Evolutionary conservation across 495 filamentous ascomycete genomes (phyloP).

Genomic region (Penicillium angulare): DNA sequence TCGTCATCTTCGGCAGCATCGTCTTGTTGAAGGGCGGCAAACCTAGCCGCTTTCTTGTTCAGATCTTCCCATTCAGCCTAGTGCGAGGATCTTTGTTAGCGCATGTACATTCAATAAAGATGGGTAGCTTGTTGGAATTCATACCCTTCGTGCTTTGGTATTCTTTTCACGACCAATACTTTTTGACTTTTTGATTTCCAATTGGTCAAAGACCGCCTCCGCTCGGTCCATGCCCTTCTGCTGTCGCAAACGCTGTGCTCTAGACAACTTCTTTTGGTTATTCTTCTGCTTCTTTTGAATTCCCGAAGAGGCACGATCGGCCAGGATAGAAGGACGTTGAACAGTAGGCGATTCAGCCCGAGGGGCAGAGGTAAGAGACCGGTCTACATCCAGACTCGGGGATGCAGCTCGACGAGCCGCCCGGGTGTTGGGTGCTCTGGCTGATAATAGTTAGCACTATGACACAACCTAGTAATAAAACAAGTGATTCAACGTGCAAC

Average conservation of each 20-base stretch:
- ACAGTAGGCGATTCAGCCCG: constrained; percentile 51
- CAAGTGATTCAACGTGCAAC: constrained; percentile 11
- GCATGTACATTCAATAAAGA: neutral
- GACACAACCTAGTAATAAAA: too few species aligned
- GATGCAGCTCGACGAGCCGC: constrained; percentile 71
- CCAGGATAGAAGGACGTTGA: constrained; percentile 58
- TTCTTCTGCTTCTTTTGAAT: constrained; percentile 66
- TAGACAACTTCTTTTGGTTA: constrained; percentile 56
- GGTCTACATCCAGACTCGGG: constrained; percentile 70
- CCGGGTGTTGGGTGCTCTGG: constrained; percentile 60
- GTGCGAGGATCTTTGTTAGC: constrained; percentile 14
- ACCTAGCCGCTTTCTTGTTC: constrained; percentile 35
- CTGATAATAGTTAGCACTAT: constrained; percentile 34
- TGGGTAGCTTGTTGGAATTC: constrained; percentile 3
- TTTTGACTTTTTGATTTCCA: constrained; percentile 65
- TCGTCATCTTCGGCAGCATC: constrained; percentile 26
- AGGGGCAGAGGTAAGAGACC: constrained; percentile 64
- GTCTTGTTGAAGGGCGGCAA: constrained; percentile 31
- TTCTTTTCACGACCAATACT: constrained; percentile 59
- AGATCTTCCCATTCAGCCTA: constrained; percentile 45
- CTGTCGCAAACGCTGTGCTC: constrained; percentile 63
- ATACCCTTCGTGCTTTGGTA: constrained; percentile 50
- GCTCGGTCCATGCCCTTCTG: constrained; percentile 74
- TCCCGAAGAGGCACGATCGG: constrained; percentile 56
- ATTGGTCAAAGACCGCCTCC: constrained; percentile 65